Base-by-base conservation (phyloP, 768 basidiomycete species). In the Podaxis mareebaensis region DNA sequence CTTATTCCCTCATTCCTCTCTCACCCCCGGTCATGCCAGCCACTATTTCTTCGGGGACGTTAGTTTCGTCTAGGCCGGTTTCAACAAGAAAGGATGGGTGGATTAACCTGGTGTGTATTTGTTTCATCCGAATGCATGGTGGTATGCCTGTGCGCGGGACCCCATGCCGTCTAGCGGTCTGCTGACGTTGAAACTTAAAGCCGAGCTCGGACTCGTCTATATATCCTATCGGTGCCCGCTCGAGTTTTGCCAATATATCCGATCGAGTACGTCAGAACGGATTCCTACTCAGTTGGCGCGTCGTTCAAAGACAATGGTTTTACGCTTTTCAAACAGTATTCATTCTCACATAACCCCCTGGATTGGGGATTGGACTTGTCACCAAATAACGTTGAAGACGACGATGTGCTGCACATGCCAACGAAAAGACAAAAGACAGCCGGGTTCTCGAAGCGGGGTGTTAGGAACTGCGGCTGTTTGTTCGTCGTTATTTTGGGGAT, bases 401-500 rank as follows among this genome's bases (percentile, higher is more conserved):
- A 79, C 56, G 78, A 79, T 58, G 76, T 77, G 44, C 69, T 76
- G 28, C 75, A 77, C 60, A 67, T 62, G 54, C 38, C 59, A 13
- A 60, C 49, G 30, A 49, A 57, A 22, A 42, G 33, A 33, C 48
- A 81, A 11, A 77, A 79, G 0, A 78, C 81, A 28, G 77, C 81
- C 74, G 46, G 76, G 3, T 79, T 87, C 62, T 84, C 85, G 10
- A 68, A 77, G 4, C 80, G 92, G 66, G 94, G 94, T 0, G 78
- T 86, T 74, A 77, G 82, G 20, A 95, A 95, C 73, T 60, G 82
- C 75, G 62, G 87, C 15, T 88, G 86, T 65, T 74, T 91, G 4
- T 66, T 80, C 13, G 56, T 83, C 13, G 73, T 86, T 6, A 53
- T 73, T 33, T 62, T 68, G 10, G 80, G 79, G 13, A 71, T 85